Evolutionary conservation across 768 basidiomycete genomes (phyloP).

Genomic region (Kwoniella newhampshirensis): DNA sequence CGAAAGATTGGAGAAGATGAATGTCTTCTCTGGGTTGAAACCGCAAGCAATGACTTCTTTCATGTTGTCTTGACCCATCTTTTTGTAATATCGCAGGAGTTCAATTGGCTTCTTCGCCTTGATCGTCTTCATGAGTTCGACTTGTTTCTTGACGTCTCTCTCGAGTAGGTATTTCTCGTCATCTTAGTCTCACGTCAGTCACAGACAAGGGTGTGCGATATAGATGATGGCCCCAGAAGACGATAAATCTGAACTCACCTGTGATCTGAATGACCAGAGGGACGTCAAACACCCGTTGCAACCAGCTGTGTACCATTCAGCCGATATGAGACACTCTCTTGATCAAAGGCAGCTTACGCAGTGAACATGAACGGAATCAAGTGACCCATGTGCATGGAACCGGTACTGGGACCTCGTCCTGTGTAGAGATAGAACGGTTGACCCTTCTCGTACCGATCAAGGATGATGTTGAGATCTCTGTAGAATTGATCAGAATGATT

Average conservation of each 20-base stretch:
- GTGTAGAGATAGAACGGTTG: constrained; percentile 99
- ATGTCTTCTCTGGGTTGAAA: constrained; percentile 85
- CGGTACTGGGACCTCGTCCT: constrained; percentile 91
- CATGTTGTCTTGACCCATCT: constrained; percentile 82
- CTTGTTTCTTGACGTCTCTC: constrained; percentile 59
- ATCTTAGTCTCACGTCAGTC: constrained; percentile 56
- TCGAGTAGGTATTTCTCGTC: constrained; percentile 99
- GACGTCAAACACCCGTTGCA: constrained; percentile 92
- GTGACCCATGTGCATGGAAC: constrained; percentile 96
- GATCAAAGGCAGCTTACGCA: constrained; percentile 62
- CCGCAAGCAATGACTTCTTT: constrained; percentile 96
- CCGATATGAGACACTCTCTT: not conserved
- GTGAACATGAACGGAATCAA: constrained; percentile 97
- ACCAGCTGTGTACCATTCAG: constrained; percentile 74
- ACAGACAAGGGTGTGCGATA: not conserved
- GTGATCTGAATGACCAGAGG: constrained; percentile 95
- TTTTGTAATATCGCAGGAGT: constrained; percentile 74
- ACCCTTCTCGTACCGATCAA: constrained; percentile 92
- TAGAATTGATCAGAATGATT: not conserved
- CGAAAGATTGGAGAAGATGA: constrained; percentile 91
- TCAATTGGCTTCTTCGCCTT: constrained; percentile 45
- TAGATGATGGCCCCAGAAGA: not conserved
- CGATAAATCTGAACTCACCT: constrained; percentile 57
- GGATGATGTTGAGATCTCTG: constrained; percentile 88
- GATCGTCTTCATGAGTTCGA: constrained; percentile 43